Conservation (phyloP, 2,329 filamentous ascomycete species). For the Fusarium burgessii region DNA sequence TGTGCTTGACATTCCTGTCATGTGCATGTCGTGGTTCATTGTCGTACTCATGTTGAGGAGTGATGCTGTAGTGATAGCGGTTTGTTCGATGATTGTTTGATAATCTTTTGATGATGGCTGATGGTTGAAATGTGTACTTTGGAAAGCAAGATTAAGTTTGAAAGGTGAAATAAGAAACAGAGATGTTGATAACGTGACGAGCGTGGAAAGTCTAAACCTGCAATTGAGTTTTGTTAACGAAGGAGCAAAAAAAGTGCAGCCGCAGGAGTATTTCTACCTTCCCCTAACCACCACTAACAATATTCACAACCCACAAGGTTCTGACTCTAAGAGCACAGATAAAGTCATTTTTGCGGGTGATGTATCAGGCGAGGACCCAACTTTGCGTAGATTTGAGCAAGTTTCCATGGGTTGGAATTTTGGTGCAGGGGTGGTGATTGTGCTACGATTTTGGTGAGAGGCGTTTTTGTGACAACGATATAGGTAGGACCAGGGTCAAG, state of each 20-base stretch:
- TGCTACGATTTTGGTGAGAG: constrained; percentile 6
- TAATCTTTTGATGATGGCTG: not conserved
- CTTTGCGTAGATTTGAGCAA: constrained; percentile 45
- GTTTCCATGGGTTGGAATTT: constrained; percentile 33
- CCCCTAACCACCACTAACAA: not conserved
- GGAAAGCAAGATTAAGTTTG: not conserved
- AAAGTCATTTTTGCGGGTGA: not conserved
- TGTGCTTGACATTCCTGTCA: constrained; percentile 25
- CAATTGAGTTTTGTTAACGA: not conserved
- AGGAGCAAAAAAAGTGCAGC: not conserved
- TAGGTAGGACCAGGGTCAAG: not conserved
- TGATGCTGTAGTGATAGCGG: not conserved
- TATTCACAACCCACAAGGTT: not conserved
- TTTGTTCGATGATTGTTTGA: not conserved
- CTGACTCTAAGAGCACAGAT: not conserved
- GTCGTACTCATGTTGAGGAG: not conserved
- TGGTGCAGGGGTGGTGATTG: constrained; percentile 18
- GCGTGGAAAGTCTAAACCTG: constrained; percentile 10
- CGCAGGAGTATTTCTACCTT: constrained; percentile 18
- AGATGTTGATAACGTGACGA: not conserved
- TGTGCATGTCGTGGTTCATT: constrained; percentile 28
- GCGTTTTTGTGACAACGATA: not conserved
- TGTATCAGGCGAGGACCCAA: constrained; percentile 18
- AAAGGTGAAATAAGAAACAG: not conserved
- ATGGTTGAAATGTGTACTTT: not conserved